phyloP scores from a whole-genome alignment of 2,329 filamentous ascomycete species.

The Paraphaeosphaeria minitans region DNA sequence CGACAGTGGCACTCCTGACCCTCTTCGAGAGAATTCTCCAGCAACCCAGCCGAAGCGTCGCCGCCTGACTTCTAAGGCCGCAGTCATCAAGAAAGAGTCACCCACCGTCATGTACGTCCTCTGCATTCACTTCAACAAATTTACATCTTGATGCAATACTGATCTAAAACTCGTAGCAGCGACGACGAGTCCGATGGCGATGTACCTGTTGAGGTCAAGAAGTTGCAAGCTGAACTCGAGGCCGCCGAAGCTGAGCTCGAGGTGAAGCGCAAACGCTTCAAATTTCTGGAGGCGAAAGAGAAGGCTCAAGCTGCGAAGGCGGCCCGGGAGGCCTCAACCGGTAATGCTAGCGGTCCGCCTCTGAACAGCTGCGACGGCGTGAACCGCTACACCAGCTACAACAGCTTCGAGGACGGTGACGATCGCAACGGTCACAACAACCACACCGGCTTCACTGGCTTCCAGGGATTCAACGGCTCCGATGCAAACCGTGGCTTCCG shows the following conservation, averaged over 20 bases:
- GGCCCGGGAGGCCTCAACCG: neutral
- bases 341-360: neutral
- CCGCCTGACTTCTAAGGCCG: neutral
- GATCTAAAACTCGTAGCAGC: neutral
- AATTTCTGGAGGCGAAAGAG: slow-evolving; percentile 29
- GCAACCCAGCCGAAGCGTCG: slow-evolving; percentile 4
- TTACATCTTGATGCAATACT: neutral
- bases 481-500: neutral
- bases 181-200: slow-evolving; percentile 20
- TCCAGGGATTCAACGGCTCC: neutral
- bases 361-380: neutral
- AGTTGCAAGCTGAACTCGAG: slow-evolving; percentile 36
- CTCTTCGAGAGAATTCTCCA: neutral
- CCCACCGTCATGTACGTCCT: slow-evolving; percentile 16
- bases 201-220: slow-evolving; percentile 27
- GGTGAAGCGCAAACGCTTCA: slow-evolving; percentile 28
- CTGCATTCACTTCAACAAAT: neutral
- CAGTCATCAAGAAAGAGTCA: neutral
- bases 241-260: slow-evolving; percentile 41
- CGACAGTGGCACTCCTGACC: slow-evolving; percentile 16
- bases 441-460: neutral
- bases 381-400: neutral
- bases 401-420: neutral
- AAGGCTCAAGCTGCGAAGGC: slow-evolving; percentile 11
- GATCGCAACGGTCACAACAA: neutral